Percentiles rank a stretch among this genome's conserved stretches.
phyloP scores from a whole-genome alignment of 2,329 filamentous ascomycete species.

The Daldinia sp. region DNA sequence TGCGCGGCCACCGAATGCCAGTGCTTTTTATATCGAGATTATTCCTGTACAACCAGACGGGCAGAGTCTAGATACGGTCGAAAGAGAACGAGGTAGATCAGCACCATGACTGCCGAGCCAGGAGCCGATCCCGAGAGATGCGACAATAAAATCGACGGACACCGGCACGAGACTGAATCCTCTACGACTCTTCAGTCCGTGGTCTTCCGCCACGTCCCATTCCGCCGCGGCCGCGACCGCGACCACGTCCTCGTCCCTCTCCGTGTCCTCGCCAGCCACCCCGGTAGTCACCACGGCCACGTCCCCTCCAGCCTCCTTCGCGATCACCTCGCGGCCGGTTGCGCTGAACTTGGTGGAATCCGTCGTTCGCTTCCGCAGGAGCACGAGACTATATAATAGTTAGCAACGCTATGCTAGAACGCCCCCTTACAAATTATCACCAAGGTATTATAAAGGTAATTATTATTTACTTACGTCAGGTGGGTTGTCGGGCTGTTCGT shows the following conservation, averaged over 20 bases:
- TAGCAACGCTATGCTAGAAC: constrained; percentile 30
- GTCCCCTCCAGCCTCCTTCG: constrained; percentile 48
- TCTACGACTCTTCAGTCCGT: constrained; percentile 51
- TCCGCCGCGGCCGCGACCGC: constrained; percentile 45
- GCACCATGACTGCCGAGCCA: constrained; percentile 38
- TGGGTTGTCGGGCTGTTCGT: constrained; percentile 74
- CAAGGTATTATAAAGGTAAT: neutral
- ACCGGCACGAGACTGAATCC: constrained; percentile 42
- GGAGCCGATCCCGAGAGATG: constrained; percentile 37
- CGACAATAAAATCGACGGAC: constrained; percentile 37
- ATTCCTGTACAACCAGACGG: constrained; percentile 17
- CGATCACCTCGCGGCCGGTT: constrained; percentile 51
- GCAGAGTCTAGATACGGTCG: constrained; percentile 19
- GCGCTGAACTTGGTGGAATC: constrained; percentile 52
- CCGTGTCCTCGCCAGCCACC: constrained; percentile 47
- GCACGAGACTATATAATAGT: constrained; percentile 39
- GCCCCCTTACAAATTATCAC: neutral
- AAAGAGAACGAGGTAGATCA: constrained; percentile 18
- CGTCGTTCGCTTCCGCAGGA: constrained; percentile 48
- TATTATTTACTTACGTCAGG: constrained; percentile 56
- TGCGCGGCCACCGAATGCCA: constrained; percentile 5
- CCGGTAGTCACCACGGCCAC: constrained; percentile 50
- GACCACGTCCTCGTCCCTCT: constrained; percentile 50
- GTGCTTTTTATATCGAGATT: constrained; percentile 15
- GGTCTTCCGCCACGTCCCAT: constrained; percentile 44